These are phyloP conservation scores for Rhododendron ferrugineum DNA, from an alignment of 148 eudicot genomes.

Conservation along the genomic window DNA sequence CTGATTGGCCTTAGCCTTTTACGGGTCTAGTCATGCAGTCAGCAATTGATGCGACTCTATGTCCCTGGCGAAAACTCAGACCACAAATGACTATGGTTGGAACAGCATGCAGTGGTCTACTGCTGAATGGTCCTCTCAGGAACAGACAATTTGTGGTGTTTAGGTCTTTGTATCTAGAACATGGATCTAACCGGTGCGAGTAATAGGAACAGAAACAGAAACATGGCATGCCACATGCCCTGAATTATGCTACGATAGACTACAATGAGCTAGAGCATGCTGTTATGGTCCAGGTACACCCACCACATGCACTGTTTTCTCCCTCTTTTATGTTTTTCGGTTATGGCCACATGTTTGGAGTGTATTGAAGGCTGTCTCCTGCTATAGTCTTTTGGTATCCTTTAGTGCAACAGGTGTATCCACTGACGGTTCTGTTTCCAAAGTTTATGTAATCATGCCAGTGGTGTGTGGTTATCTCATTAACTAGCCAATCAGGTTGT, in stretches of 20 bases:
- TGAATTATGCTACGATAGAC: background rate
- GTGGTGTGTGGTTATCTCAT: background rate
- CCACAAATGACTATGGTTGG: background rate
- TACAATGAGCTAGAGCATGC: background rate
- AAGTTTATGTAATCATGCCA: background rate
- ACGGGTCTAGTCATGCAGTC: background rate
- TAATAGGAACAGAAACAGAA: background rate
- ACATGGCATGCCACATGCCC: background rate
- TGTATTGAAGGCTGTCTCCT: background rate
- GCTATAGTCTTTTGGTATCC: background rate
- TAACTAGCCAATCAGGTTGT: background rate
- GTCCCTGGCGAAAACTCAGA: background rate
- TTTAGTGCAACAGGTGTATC: background rate
- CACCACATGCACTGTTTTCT: background rate
- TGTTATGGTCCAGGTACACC: background rate
- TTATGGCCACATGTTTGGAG: background rate
- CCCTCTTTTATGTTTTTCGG: background rate
- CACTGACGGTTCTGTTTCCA: background rate
- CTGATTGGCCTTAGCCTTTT: background rate
- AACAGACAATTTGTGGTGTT: background rate
- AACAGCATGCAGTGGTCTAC: background rate
- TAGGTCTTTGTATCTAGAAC: background rate
- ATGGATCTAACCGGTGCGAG: background rate
- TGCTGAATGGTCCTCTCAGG: background rate
- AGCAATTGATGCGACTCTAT: background rate